Conservation (phyloP, 148 eudicot genomes). For the Cornus florida region DNA sequence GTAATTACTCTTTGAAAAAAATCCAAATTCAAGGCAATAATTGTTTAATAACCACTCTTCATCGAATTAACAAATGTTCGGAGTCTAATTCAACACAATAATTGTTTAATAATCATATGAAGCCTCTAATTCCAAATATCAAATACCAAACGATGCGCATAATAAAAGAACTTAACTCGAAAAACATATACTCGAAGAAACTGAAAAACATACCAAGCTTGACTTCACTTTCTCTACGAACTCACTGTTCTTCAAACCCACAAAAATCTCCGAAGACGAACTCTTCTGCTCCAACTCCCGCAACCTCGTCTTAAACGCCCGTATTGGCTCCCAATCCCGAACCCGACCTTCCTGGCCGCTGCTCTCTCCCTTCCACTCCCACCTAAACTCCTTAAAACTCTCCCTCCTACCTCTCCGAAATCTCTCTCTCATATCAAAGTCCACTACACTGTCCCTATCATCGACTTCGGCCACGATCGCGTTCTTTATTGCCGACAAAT, state of each 20-base stretch:
- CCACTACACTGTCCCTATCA: constrained; percentile 22
- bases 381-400: constrained; percentile 45
- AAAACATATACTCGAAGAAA: not conserved
- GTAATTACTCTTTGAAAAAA: not conserved
- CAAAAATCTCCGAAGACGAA: constrained; percentile 64
- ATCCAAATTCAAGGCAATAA: not conserved
- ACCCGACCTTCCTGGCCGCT: constrained; percentile 40
- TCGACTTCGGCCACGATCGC: constrained; percentile 69
- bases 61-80: too few relatives aligned
- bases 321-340: constrained; percentile 82
- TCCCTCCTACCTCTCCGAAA: constrained; percentile 34
- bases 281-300: constrained; percentile 68
- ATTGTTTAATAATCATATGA: too few relatives aligned
- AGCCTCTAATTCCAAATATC: not conserved
- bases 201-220: constrained; percentile 54
- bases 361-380: constrained; percentile 43
- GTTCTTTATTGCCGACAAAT: constrained; percentile 69
- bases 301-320: constrained; percentile 55
- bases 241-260: constrained; percentile 67
- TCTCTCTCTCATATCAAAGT: constrained; percentile 33
- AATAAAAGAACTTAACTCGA: not conserved
- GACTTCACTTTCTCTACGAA: constrained; percentile 76
- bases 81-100: not conserved
- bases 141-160: too few relatives aligned
- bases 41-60: not conserved